A percentile compares a stretch with the other conserved stretches of the same genome.
Evolutionary conservation across 208 protist species (phyloP).

Genomic region (Trypanosoma cruzi): DNA sequence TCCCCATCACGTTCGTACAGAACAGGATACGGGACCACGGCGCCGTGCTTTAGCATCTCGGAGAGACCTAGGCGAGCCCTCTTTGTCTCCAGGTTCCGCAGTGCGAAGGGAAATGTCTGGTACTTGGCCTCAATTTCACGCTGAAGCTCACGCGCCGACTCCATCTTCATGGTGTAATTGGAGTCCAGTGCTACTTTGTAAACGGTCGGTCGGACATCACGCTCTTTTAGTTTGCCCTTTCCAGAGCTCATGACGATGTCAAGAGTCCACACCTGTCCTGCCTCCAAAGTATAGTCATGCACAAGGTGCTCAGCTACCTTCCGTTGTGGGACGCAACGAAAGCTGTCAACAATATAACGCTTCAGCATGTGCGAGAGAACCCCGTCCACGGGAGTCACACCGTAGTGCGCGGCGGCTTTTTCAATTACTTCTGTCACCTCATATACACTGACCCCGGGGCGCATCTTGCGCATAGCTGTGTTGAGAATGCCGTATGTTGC

Average conservation of each 20-base stretch:
- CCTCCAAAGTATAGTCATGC: conserved; percentile 93
- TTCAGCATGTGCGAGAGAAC: conserved; percentile 98
- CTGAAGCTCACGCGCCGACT: conserved; percentile 95
- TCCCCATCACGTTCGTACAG: conserved; percentile 95
- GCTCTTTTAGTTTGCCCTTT: conserved; percentile 93
- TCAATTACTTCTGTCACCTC: conserved; percentile 96
- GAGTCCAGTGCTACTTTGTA: conserved; percentile 96
- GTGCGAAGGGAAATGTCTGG: conserved; percentile 96
- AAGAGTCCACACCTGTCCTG: conserved; percentile 92
- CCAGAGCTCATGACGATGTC: conserved; percentile 90
- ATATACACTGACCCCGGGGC: conserved; percentile 82
- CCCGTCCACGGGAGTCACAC: conserved; percentile 95
- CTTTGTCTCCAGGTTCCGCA: conserved; percentile 94
- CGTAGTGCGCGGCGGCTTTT: conserved; percentile 94
- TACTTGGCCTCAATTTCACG: conserved; percentile 95
- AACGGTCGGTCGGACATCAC: conserved; percentile 86
- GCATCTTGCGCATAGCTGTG: conserved; percentile 90
- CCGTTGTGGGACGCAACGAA: conserved; percentile 95
- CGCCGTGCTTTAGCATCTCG: conserved; percentile 96
- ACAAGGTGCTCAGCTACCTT: conserved; percentile 93
- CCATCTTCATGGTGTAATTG: conserved; percentile 97
- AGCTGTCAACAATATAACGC: conserved; percentile 98
- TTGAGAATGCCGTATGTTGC: conserved; percentile 96
- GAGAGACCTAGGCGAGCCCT: conserved; percentile 94
- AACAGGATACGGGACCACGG: conserved; percentile 97